These are phyloP conservation scores for Thoreauomyces humboldtii DNA, from an alignment of 192 early-diverging fungal genomes.

Conservation along the genomic window DNA sequence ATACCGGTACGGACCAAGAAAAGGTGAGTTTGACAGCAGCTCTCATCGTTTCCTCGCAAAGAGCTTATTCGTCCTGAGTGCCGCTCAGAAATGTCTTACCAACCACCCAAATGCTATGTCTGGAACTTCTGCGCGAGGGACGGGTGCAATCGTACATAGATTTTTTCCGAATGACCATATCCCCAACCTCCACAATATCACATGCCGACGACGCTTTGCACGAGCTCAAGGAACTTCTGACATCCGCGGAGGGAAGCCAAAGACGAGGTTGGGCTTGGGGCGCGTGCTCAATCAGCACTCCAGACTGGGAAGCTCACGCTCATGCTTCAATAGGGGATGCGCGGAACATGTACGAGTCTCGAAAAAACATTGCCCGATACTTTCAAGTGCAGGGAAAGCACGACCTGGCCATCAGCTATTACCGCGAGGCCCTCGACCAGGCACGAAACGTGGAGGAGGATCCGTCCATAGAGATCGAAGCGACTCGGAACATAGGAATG, in stretches of 20 bases:
- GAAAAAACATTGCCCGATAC: conserved; percentile 38
- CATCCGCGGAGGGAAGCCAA: conserved; percentile 29
- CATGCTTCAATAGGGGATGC: neutral
- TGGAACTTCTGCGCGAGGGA: conserved; percentile 43
- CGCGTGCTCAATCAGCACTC: no score
- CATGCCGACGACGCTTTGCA: conserved; percentile 6
- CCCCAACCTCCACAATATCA: neutral
- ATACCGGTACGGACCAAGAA: no score
- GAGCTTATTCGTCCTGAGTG: no score
- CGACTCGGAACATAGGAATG: conserved; percentile 33
- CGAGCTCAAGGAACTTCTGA: conserved; percentile 38
- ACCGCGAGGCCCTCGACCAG: conserved; percentile 32
- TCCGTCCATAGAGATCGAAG: conserved; percentile 37
- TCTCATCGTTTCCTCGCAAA: no score
- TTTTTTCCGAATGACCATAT: conserved; percentile 40
- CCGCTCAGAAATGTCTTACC: conserved; percentile 8
- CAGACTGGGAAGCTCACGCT: no score
- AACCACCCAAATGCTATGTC: conserved; percentile 37
- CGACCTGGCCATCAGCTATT: conserved; percentile 29
- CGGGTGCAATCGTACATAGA: conserved; percentile 40
- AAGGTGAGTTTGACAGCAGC: no score
- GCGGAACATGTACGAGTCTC: conserved; percentile 31
- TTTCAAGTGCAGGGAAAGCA: conserved; percentile 26
- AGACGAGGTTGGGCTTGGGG: conserved; percentile 23
- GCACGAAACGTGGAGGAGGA: conserved; percentile 30